phyloP scores from a whole-genome alignment of 805 yeast species.

The Pichia deserticola region DNA sequence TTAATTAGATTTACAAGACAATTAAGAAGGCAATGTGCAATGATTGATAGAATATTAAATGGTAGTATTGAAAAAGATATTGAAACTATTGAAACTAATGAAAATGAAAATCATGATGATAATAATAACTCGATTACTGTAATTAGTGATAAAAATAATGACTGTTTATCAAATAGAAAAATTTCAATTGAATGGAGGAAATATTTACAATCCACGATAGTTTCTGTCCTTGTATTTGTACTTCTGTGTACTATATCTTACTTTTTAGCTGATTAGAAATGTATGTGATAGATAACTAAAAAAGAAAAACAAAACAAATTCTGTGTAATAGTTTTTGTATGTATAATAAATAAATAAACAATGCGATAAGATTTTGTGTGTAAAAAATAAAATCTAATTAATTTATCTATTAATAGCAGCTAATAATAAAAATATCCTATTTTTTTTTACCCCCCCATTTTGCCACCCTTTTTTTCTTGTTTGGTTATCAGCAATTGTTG shows the following conservation, averaged over 20 bases:
- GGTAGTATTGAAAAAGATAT: background rate
- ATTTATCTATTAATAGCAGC: no score
- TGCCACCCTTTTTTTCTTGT: background rate
- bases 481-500: background rate
- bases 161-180: no score
- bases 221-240: background rate
- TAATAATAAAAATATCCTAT: no score
- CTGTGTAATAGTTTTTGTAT: no score
- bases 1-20: background rate
- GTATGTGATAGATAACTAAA: background rate
- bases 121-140: no score
- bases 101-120: background rate
- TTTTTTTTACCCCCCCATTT: background rate
- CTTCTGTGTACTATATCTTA: slow-evolving; percentile 5
- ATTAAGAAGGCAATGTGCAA: background rate
- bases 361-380: no score
- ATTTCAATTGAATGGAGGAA: no score
- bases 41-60: background rate
- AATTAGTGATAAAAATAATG: no score
- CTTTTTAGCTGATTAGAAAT: slow-evolving; percentile 8
- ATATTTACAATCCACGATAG: background rate
- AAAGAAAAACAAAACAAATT: background rate
- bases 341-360: no score
- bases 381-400: no score
- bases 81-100: background rate